Evolutionary conservation across 129 eudicot species (phyloP).

Genomic region (Lonicera japonica): DNA sequence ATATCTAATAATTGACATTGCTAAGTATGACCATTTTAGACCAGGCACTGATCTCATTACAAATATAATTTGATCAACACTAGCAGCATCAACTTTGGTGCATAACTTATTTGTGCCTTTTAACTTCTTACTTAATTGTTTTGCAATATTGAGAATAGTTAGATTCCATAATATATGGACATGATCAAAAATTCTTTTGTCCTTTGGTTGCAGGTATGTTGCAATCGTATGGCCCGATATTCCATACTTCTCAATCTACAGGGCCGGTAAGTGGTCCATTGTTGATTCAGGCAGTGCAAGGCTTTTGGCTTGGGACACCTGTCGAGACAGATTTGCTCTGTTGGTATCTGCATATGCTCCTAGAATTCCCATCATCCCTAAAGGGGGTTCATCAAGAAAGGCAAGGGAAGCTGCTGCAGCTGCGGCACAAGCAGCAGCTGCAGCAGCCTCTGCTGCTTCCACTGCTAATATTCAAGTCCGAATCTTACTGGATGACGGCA

Average conservation of each 20-base stretch:
- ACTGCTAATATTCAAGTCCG: slow-evolving; percentile 94
- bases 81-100: too few species aligned
- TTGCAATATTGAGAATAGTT: background rate
- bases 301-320: slow-evolving; percentile 95
- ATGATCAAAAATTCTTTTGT: slow-evolving; percentile 2
- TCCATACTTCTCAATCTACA: slow-evolving; percentile 92
- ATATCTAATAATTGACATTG: slow-evolving; percentile 2
- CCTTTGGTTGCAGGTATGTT: slow-evolving; percentile 60
- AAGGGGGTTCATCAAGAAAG: slow-evolving; percentile 84
- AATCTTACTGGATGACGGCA: slow-evolving; percentile 96
- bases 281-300: slow-evolving; percentile 99
- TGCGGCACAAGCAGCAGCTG: slow-evolving; percentile 93
- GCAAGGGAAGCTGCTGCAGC: slow-evolving; percentile 97
- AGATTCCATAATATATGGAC: background rate
- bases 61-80: background rate
- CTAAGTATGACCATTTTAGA: background rate
- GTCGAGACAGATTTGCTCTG: slow-evolving; percentile 92
- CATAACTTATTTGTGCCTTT: background rate
- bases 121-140: background rate
- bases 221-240: slow-evolving; percentile 98
- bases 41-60: slow-evolving; percentile 2
- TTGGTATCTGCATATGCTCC: slow-evolving; percentile 79
- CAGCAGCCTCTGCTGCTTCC: slow-evolving; percentile 86
- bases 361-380: slow-evolving; percentile 80
- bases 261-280: slow-evolving; percentile 95